These are phyloP conservation scores for Magnusiomyces suaveolens DNA, from an alignment of 1,139 yeast species.

Conservation along the genomic window DNA sequence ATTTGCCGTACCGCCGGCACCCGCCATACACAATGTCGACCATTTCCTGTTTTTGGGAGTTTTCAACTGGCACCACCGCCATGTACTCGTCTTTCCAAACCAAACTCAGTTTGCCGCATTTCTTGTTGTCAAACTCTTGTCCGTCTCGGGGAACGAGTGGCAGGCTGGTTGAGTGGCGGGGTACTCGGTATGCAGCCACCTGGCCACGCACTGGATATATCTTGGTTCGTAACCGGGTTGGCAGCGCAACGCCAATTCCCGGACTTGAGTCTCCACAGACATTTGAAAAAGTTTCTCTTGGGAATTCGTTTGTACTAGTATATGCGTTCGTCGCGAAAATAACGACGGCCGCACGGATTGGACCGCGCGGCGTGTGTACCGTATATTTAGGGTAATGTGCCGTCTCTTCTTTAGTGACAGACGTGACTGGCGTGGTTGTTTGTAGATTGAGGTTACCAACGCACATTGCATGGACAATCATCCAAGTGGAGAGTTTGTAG, in stretches of 20 bases:
- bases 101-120: constrained; percentile 16
- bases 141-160: neutral
- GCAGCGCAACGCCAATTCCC: neutral
- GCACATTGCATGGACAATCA: constrained; percentile 28
- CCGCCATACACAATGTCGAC: constrained; percentile 25
- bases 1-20: constrained; percentile 20
- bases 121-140: neutral
- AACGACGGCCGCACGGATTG: constrained; percentile 29
- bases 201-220: constrained; percentile 26
- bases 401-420: constrained; percentile 16
- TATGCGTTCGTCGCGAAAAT: constrained; percentile 38
- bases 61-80: constrained; percentile 15
- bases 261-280: neutral
- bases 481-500: constrained; percentile 32
- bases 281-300: neutral
- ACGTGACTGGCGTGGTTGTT: constrained; percentile 33
- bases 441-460: constrained; percentile 33
- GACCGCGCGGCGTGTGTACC: constrained; percentile 32
- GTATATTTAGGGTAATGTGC: constrained; percentile 13
- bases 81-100: constrained; percentile 23
- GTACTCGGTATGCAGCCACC: constrained; percentile 16
- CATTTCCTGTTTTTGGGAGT: neutral
- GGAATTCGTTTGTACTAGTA: constrained; percentile 19
- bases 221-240: constrained; percentile 6
- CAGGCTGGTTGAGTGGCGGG: neutral